Evolutionary conservation across 2,329 filamentous ascomycete genomes (phyloP), one percentile per base, ranked within the genome.

Genomic region (Blastomyces parvus): DNA sequence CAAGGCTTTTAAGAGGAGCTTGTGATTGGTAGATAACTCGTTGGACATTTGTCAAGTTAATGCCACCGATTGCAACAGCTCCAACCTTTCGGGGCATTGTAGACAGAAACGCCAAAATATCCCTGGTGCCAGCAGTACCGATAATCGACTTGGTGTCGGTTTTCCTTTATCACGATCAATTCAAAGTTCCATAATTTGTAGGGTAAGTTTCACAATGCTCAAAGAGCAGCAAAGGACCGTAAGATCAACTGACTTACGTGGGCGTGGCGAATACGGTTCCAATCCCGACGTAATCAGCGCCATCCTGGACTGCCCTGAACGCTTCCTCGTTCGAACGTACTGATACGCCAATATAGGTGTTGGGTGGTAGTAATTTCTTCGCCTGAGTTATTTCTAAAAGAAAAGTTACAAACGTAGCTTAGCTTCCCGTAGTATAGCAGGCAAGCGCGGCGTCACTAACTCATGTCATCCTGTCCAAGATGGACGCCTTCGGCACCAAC

Each of bases 391-490:
- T 74, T 64, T 85, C 86, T 87, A 67, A 33, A 44, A 61, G 66
- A 40, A 44, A 59, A 19, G 27, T 59, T 53, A 64, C 48, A 42
- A 46, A 17, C 13, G 2, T 30, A 44, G 22, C 22, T 46, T 17
- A 36, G 13, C 17, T 46, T 25, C 17, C 22, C 14, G 13, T 11
- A 30, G 6, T 44, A 19, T 8, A 40, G 38, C 38, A 75, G 17
- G 19, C 17, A 22, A 9, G 11, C 19, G 25, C 17, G 17, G 57
- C 2, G 25, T 19, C 11, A 59, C 82, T 68, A 75, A 89, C 88
- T 81, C 81, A 96, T 87, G 74, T 97, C 93, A 82, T 97, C 92
- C 78, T 97, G 93, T 7, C 94, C 94, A 59, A 97, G 84, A 74
- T 97, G 94, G 9, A 96, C 91, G 56, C 94, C 94, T 78, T 97